Percentiles rank a stretch among this genome's conserved stretches.
These are phyloP conservation scores for Pseudogymnoascus sp. DNA, from an alignment of 2,329 filamentous ascomycete genomes.

Conservation along the genomic window DNA sequence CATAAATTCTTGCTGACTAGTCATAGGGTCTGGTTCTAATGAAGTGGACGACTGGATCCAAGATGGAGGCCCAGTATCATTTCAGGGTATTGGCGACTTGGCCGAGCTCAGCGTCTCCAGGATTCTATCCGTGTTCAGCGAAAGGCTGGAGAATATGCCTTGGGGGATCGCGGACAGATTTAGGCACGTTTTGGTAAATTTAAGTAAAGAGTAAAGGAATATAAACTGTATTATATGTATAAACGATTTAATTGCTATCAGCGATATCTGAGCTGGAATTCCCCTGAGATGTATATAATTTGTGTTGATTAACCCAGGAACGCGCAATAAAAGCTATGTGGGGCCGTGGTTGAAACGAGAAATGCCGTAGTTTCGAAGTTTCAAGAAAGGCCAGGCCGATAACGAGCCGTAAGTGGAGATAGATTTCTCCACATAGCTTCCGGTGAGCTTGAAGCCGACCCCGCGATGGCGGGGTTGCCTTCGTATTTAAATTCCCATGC, in stretches of 20 bases:
- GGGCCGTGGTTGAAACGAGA: too few species aligned
- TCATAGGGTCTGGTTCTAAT: conserved; percentile 15
- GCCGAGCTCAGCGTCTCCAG: conserved; percentile 13
- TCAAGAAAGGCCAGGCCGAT: neutral
- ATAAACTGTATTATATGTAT: neutral
- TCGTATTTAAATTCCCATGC: neutral
- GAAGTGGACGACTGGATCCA: conserved; percentile 15
- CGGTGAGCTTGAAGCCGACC: neutral
- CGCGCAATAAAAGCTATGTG: neutral
- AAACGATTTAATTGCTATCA: neutral
- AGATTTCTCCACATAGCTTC: neutral
- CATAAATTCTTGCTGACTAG: neutral
- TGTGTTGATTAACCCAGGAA: neutral
- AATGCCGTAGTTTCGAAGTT: neutral
- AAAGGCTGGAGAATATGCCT: conserved; percentile 16
- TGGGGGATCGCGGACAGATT: conserved; percentile 15
- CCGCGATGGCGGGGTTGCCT: neutral
- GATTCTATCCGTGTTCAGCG: conserved; percentile 15
- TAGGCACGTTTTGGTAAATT: conserved; percentile 15
- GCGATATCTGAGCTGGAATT: neutral
- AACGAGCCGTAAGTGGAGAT: neutral
- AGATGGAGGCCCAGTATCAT: conserved; percentile 14
- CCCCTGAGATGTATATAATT: neutral
- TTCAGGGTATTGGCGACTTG: conserved; percentile 15
- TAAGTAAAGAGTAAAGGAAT: conserved; percentile 12